These are phyloP conservation scores for Salvia rosmarinus DNA, from an alignment of 257 asterid genomes.

Conservation along the genomic window DNA sequence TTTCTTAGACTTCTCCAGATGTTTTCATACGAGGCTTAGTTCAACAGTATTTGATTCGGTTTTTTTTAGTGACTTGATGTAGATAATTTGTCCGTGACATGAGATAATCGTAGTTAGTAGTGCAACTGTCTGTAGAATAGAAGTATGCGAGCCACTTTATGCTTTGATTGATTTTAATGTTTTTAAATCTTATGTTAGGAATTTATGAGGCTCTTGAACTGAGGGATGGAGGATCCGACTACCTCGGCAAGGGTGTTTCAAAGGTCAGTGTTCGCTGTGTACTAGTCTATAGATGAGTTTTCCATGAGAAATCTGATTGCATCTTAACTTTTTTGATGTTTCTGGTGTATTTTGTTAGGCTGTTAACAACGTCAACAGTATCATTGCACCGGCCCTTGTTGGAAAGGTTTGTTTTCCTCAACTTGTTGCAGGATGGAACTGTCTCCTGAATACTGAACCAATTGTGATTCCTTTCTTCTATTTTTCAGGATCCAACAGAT, in stretches of 20 bases:
- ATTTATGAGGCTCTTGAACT: conserved; percentile 96
- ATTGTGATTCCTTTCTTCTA: conserved; percentile 12
- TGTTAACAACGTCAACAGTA: conserved; percentile 80
- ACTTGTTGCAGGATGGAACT: not conserved
- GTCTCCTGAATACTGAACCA: not conserved
- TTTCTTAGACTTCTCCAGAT: not conserved
- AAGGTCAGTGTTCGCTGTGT: conserved; percentile 53
- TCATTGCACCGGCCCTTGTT: conserved; percentile 86
- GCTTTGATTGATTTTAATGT: not conserved
- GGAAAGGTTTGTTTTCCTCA: conserved; percentile 73
- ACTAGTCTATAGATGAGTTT: not conserved
- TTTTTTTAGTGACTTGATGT: not conserved
- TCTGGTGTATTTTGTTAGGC: conserved; percentile 50
- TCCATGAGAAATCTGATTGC: not conserved
- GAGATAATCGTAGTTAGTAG: not conserved
- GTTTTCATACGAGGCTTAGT: not conserved
- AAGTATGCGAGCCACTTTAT: not conserved
- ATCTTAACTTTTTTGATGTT: not conserved
- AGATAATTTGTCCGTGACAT: not conserved
- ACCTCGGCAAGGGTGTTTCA: conserved; percentile 97
- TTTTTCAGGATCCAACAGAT: conserved; percentile 80
- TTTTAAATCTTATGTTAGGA: conserved; percentile 44
- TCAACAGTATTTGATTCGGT: not conserved
- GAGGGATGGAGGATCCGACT: conserved; percentile 97
- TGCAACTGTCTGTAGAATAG: not conserved